Percentiles rank a stretch among this genome's conserved stretches.
phyloP scores from a whole-genome alignment of 1,139 yeast species.

The Pichia sp. region DNA sequence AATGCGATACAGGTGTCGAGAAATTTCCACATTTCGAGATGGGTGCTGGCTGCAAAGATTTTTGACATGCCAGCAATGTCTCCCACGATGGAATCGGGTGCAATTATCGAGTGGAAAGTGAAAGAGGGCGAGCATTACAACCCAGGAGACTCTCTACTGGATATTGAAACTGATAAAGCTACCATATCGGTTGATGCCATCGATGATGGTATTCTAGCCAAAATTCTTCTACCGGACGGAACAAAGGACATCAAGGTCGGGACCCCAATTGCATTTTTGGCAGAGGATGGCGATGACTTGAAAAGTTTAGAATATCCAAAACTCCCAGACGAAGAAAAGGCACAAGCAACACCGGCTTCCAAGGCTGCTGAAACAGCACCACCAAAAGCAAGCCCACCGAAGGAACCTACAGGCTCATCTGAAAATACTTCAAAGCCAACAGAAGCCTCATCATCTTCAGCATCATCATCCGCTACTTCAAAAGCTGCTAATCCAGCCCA shows the following conservation, averaged over 20 bases:
- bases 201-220: conserved; percentile 86
- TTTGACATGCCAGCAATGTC: conserved; percentile 98
- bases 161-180: conserved; percentile 92
- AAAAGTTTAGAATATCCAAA: conserved; percentile 56
- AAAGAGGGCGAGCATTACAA: conserved; percentile 73
- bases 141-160: conserved; percentile 84
- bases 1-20: background rate
- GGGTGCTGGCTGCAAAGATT: conserved; percentile 44
- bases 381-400: background rate
- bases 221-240: conserved; percentile 69
- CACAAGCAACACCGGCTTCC: conserved; percentile 25
- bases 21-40: conserved; percentile 2
- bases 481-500: conserved; percentile 56
- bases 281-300: conserved; percentile 85
- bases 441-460: conserved; percentile 1
- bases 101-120: conserved; percentile 90
- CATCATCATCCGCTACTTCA: conserved; percentile 20
- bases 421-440: background rate
- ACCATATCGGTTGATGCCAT: conserved; percentile 90
- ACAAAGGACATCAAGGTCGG: conserved; percentile 82
- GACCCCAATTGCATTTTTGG: conserved; percentile 77
- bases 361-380: background rate
- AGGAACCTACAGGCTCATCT: background rate
- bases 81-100: conserved; percentile 97
- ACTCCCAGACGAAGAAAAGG: conserved; percentile 24